Base-by-base conservation (phyloP, 2,329 filamentous ascomycete species). In the Dactylellina haptotyla region DNA sequence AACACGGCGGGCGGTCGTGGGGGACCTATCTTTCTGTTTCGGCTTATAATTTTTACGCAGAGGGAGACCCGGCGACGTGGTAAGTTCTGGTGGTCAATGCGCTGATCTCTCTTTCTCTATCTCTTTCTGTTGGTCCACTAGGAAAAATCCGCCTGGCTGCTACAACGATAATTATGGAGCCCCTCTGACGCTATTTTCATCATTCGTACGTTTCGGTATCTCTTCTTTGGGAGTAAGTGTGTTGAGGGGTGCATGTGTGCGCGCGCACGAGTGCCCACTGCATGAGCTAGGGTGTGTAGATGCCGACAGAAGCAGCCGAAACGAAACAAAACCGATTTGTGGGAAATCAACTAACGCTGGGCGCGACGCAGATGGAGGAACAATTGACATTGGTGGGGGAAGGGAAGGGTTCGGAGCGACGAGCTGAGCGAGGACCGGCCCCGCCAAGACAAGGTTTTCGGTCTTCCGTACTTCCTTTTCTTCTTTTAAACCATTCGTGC, bases 261-360 rank as follows among this genome's bases (percentile, higher is more conserved):
- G 6, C 6, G 32, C 6, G 32, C 32, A 34, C 32, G 6, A 6
- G 32, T 6, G 23, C n/a, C 41, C 18, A 23, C 2, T n/a, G 1
- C 23, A 20, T 46, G 4, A 18, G 2, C 1, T 12, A 16, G 5
- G n/a, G n/a, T 16, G 20, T 18, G 26, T 46, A 46, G 62, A 72
- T 72, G 67, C 67, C 67, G 67, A 72, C 56, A 28, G n/a, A 65
- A 64, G 4, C 10, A 72, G 53, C 67, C 67, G 67, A 72, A 72
- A 72, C 59, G 43, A 64, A 58, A 58, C 23, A 23, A 23, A 41
- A 48, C 32, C 59, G 34, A 54, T 28, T 23, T 37, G 41, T 61
- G 41, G 32, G 34, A 45, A 53, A 18, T 64, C 37, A 45, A 32
- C 45, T 61, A 32, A 23, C 30, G 4, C 10, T 34, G 12, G 28